Base-by-base conservation (phyloP, 164 flowering plant species). In the Akebia trifoliata region DNA sequence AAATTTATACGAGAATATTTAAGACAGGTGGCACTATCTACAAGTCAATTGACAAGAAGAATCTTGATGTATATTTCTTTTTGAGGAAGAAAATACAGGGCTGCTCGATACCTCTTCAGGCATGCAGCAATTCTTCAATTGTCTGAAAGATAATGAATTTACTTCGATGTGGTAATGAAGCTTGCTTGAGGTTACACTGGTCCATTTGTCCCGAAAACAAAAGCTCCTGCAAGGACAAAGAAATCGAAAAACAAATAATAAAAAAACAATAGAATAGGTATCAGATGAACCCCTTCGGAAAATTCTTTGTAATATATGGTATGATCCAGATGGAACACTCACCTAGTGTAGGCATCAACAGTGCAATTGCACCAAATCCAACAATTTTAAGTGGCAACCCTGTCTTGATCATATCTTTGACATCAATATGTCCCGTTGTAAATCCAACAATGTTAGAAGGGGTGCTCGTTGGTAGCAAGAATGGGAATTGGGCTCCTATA, bases 401-500 rank as follows among this genome's bases (percentile, higher is more conserved):
- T 2, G 66, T 72, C 72, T 77, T 83, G 70, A 91, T 60, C 96
- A 91, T 85, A 39, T 91, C 98, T 29, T 51, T 57, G 31, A 88
- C 76, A 22, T 84, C 81, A 21, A 88, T 74, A 21, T 81, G 87
- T 5, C 92, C 95, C 0, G 96, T 91, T 0, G 88, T 43, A 70
- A 91, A 86, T 24, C 98, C 98, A n/a, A 91, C 92, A 2, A 81
- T 59, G 57, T 91, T 91, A 0, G 98, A 84, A 35, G 96, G 96
- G 0, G 98, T 91, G 2, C 82, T 74, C 0, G 96, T 91, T 0
- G 96, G 96, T 0, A 91, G 74, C 70, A 86, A 50, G 77, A 69
- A 91, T 0, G 96, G 64, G 38, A 91, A 85, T 49, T 91, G 95
- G 0, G 98, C 84, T 4, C 96, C 96, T 22, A 91, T 77, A 8